phyloP scores from a whole-genome alignment of 169 alveolate species.

The Plasmodium coatneyi region DNA sequence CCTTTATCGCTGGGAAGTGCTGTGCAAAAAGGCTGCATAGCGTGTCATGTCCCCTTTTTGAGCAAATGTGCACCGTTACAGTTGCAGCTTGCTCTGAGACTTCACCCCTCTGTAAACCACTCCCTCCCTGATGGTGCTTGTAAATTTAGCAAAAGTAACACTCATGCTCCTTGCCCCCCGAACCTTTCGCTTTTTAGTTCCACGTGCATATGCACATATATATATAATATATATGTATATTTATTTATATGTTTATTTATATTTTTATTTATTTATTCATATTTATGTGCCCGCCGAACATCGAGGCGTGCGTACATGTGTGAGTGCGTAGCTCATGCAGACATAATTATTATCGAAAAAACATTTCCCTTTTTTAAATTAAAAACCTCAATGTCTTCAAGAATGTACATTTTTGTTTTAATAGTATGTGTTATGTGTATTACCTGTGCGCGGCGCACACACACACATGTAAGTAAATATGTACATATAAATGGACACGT shows the following conservation, averaged over 20 bases:
- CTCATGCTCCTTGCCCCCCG: neutral
- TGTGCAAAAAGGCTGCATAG: neutral
- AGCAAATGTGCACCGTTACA: neutral
- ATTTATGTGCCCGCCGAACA: neutral
- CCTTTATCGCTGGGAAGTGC: neutral
- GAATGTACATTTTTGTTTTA: neutral
- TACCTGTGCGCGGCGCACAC: neutral
- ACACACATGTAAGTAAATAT: neutral
- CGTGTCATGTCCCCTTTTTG: neutral
- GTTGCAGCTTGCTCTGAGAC: neutral
- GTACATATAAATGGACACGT: neutral
- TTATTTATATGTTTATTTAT: neutral
- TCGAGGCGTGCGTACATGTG: neutral
- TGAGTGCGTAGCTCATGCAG: neutral
- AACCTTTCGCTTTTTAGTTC: neutral
- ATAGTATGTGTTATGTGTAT: neutral
- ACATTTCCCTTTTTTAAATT: neutral
- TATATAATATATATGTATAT: neutral
- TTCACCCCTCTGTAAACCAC: neutral
- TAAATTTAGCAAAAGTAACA: neutral
- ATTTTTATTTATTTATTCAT: neutral
- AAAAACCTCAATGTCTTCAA: neutral
- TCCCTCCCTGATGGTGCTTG: neutral
- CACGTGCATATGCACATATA: neutral
- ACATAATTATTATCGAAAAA: neutral